A percentile compares a stretch with the other conserved stretches of the same genome.
Evolutionary conservation across 352 stramenopile genomes (phyloP).

Genomic region (Globisporangium recalcitrans): DNA sequence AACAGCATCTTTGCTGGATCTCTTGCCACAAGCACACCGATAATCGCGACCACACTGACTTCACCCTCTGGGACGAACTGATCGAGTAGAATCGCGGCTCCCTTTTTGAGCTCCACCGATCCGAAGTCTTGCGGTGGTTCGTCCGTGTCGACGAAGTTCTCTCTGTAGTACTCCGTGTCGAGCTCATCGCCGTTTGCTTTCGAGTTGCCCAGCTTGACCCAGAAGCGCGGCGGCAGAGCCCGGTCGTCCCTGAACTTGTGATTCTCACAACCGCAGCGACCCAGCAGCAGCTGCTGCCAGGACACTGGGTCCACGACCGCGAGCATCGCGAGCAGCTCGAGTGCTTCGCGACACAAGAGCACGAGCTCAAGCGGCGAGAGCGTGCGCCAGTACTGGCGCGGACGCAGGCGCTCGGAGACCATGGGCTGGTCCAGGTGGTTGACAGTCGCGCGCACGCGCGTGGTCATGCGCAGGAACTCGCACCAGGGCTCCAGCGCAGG

Average conservation of each 20-base stretch:
- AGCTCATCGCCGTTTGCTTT: background rate
- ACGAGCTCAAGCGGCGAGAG: background rate
- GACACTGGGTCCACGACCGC: background rate
- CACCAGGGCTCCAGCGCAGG: background rate
- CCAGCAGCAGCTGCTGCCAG: background rate
- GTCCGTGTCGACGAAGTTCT: background rate
- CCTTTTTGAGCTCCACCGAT: background rate
- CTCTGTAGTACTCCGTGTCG: background rate
- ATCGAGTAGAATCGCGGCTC: background rate
- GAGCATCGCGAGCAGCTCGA: slow-evolving; percentile 3
- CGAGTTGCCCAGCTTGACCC: background rate
- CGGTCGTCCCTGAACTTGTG: slow-evolving; percentile 1
- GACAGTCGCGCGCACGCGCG: background rate
- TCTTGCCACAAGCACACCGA: background rate
- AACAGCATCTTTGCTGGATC: background rate
- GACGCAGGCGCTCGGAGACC: background rate
- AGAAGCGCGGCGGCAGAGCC: background rate
- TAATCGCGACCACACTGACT: background rate
- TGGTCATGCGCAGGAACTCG: slow-evolving; percentile 3
- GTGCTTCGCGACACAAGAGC: background rate
- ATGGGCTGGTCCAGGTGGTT: background rate
- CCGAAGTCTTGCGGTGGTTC: background rate
- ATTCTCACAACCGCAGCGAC: background rate
- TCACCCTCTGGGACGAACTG: background rate
- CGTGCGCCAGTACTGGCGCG: slow-evolving; percentile 1